Evolutionary conservation across 805 yeast genomes (phyloP), one percentile per base, ranked within the genome.

Genomic region (Phaffomyces antillensis): DNA sequence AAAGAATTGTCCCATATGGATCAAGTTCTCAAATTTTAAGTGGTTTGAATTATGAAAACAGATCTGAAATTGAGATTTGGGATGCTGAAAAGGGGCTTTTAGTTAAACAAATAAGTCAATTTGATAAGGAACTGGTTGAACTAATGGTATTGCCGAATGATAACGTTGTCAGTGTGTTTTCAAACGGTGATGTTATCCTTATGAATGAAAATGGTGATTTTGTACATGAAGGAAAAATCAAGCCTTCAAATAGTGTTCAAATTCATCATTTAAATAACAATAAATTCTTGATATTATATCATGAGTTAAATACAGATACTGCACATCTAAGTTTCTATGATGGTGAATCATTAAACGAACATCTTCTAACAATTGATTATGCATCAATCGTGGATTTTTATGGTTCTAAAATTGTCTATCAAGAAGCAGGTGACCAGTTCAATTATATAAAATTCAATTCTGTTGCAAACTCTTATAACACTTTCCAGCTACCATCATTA

Each of bases 381-480:
- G 46, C 47, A n/a, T 37, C 53, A n/a, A 45, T 59, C 36, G 32
- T 33, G 3, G 63, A 58, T 28, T 45, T 51, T 39, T 43, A 37
- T 39, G 61, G 62, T 7, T 33, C 58, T 1, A 58, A 58, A 31
- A 43, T 59, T n/a, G 49, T 56, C n/a, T 41, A 43, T 36, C 39
- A 48, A 17, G 30, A 41, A 5, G 23, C 23, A 20, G 36, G 24
- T 7, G 28, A 34, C 12, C 41, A 49, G 32, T 43, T 45, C 34
- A 42, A 47, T 20, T 43, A 44, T 2, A 20, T 52, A 7, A 36
- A 32, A 4, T 43, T 58, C 20, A 40, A 54, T 41, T 42, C 40
- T 7, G 34, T 28, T 3, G 11, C 36, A 34, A 34, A 34, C 15
- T 5, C 36, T 11, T 28, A 28, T 3, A 13, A 28, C 12, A 10